Conservation (phyloP, 345 rosid genomes). For the Aquilaria malaccensis region DNA sequence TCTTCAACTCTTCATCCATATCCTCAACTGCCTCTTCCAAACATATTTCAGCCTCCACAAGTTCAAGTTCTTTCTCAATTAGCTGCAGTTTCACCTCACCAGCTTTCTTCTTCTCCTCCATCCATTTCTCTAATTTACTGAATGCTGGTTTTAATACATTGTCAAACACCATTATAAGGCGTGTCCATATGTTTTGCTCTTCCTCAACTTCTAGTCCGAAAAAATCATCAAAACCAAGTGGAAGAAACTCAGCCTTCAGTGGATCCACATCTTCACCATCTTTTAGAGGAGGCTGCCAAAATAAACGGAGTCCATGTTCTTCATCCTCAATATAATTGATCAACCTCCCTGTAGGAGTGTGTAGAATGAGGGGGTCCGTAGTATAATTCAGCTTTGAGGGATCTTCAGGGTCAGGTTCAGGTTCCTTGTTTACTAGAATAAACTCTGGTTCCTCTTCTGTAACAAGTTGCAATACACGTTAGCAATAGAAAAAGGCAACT, state of each 20-base stretch:
- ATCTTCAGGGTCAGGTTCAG: slow-evolving; percentile 85
- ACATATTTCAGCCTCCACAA: slow-evolving; percentile 73
- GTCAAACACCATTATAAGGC: slow-evolving; percentile 37
- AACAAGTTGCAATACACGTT: slow-evolving; percentile 17
- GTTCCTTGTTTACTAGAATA: slow-evolving; percentile 69
- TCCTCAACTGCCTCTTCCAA: slow-evolving; percentile 90
- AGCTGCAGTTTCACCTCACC: slow-evolving; percentile 54
- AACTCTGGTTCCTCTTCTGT: slow-evolving; percentile 80
- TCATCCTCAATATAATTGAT: slow-evolving; percentile 84
- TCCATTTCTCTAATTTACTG: slow-evolving; percentile 66
- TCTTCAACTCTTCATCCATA: slow-evolving; percentile 63
- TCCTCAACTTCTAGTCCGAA: slow-evolving; percentile 50
- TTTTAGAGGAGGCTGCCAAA: slow-evolving; percentile 81
- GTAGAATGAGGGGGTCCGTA: slow-evolving; percentile 81
- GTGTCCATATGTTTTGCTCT: slow-evolving; percentile 39
- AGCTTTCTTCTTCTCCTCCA: slow-evolving; percentile 63
- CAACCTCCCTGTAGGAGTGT: slow-evolving; percentile 71
- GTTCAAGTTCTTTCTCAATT: slow-evolving; percentile 63
- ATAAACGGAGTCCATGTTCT: slow-evolving; percentile 68
- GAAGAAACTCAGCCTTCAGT: slow-evolving; percentile 59
- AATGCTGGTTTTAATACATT: slow-evolving; percentile 43
- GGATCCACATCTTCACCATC: slow-evolving; percentile 73
- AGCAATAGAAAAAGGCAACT: not conserved
- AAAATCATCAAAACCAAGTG: slow-evolving; percentile 88
- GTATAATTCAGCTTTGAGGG: slow-evolving; percentile 57